Conservation (phyloP, 106 monocot species). For the Dioscorea dumetorum region DNA sequence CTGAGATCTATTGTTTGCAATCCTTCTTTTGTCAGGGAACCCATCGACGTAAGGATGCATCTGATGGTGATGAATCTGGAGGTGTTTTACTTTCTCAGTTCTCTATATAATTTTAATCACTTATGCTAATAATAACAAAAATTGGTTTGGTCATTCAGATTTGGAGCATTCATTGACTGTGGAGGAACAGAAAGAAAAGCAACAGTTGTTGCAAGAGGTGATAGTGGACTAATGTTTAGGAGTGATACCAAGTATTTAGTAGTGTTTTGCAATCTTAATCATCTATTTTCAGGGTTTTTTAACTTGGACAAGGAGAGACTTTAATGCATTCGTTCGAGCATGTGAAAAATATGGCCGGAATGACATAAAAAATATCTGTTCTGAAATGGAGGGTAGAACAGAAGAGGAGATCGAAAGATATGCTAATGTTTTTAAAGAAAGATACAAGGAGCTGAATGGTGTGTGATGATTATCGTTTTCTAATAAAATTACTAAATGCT, state of each 20-base stretch:
- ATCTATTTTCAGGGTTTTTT: constrained; percentile 67
- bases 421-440: constrained; percentile 75
- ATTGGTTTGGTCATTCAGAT: constrained; percentile 28
- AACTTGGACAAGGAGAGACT: constrained; percentile 88
- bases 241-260: background rate
- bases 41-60: constrained; percentile 71
- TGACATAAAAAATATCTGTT: constrained; percentile 81
- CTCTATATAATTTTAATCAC: background rate
- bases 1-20: too few species aligned
- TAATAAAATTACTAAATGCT: background rate
- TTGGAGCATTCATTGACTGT: constrained; percentile 60
- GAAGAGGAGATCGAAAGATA: constrained; percentile 93
- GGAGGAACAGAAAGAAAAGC: constrained; percentile 91
- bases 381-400: constrained; percentile 91
- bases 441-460: constrained; percentile 95
- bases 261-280: background rate
- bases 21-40: constrained; percentile 32
- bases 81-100: constrained; percentile 34
- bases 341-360: constrained; percentile 92
- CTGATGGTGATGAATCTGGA: constrained; percentile 82
- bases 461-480: background rate
- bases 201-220: constrained; percentile 83
- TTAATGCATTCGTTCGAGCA: constrained; percentile 87
- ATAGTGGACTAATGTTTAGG: background rate
- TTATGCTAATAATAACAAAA: background rate